These are phyloP conservation scores for Podospora tetraspora DNA, from an alignment of 495 filamentous ascomycete species.

Conservation along the genomic window DNA sequence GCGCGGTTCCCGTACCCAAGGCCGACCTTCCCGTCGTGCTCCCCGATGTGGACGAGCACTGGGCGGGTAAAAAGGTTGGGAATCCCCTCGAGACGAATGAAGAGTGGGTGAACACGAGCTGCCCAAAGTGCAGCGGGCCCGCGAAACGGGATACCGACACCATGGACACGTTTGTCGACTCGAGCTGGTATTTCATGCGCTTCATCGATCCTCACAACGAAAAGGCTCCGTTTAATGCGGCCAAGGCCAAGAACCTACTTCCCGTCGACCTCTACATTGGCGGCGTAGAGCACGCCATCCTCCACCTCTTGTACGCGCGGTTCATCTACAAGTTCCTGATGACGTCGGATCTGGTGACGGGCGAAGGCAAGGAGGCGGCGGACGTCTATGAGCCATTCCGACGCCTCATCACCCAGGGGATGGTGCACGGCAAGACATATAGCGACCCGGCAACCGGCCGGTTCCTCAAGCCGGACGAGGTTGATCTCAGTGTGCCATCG, in stretches of 20 bases:
- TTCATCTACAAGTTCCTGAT: constrained; percentile 86
- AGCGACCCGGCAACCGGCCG: constrained; percentile 66
- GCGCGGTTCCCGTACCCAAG: constrained; percentile 70
- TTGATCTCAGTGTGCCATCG: constrained; percentile 55
- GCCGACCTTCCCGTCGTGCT: constrained; percentile 71
- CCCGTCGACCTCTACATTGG: constrained; percentile 85
- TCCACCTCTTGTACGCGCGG: constrained; percentile 85
- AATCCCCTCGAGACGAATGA: constrained; percentile 67
- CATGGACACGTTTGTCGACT: constrained; percentile 95
- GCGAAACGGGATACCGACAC: constrained; percentile 86
- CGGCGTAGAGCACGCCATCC: constrained; percentile 83
- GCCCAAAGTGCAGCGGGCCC: constrained; percentile 63
- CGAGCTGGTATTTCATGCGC: constrained; percentile 85
- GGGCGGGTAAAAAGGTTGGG: constrained; percentile 63
- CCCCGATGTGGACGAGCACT: constrained; percentile 62
- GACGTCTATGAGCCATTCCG: constrained; percentile 65
- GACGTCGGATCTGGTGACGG: constrained; percentile 40
- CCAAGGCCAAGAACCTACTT: constrained; percentile 47
- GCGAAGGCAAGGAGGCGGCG: constrained; percentile 13
- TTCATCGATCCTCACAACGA: constrained; percentile 66
- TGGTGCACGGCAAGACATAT: constrained; percentile 87
- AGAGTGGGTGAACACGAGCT: constrained; percentile 70
- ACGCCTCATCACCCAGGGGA: constrained; percentile 76
- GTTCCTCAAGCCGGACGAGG: constrained; percentile 72
- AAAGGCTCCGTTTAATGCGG: constrained; percentile 53